These are phyloP conservation scores for Candida berthetii DNA, from an alignment of 805 yeast genomes.

Conservation along the genomic window DNA sequence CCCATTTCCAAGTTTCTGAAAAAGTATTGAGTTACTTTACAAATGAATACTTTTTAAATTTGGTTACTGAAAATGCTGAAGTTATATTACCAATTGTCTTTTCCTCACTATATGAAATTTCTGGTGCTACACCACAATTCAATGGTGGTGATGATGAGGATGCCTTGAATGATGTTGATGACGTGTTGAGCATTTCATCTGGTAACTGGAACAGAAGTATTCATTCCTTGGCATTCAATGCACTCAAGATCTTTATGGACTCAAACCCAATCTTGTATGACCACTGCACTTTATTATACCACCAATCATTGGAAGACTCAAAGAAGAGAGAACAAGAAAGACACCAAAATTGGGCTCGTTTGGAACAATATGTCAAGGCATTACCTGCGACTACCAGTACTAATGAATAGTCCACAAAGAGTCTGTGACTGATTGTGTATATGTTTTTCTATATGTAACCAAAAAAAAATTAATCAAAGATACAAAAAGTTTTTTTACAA, in stretches of 20 bases:
- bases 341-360: constrained; percentile 63
- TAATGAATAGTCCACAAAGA: not conserved
- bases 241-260: constrained; percentile 85
- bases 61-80: constrained; percentile 90
- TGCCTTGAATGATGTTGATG: constrained; percentile 16
- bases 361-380: constrained; percentile 51
- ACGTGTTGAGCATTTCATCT: constrained; percentile 22
- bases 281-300: constrained; percentile 84
- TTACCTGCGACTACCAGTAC: not conserved
- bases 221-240: constrained; percentile 84
- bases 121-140: constrained; percentile 21
- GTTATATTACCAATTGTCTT: constrained; percentile 89
- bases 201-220: constrained; percentile 93
- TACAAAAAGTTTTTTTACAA: not conserved
- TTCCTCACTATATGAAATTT: constrained; percentile 82
- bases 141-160: constrained; percentile 23
- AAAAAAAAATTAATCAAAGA: not conserved
- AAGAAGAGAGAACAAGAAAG: constrained; percentile 55
- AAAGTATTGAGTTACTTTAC: constrained; percentile 92
- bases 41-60: constrained; percentile 85
- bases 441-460: not conserved
- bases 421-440: no score
- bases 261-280: constrained; percentile 88
- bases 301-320: constrained; percentile 73
- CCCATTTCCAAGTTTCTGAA: constrained; percentile 97